Base-by-base conservation (phyloP, 345 rosid genomes). In the Erodium maritimum region DNA sequence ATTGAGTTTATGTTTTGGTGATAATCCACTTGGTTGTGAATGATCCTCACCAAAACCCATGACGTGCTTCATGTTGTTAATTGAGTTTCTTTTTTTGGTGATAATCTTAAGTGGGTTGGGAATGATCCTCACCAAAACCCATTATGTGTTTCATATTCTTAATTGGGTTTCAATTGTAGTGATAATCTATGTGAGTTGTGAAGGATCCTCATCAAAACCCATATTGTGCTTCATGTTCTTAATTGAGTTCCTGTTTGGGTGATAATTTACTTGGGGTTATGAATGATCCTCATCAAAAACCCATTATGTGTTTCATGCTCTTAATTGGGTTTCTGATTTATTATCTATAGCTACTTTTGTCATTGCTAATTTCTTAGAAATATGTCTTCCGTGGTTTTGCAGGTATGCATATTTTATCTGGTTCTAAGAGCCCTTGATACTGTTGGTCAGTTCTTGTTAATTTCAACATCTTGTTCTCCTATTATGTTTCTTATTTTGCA, bases 381-480 rank as follows among this genome's bases (percentile, higher is more conserved):
- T n/a, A n/a, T 24, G 21, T 22, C 19, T 56, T 52, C 50, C 14
- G 5, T 65, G 55, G 21, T 64, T 69, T 53, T 80, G 67, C 80
- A 91, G 98, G 89, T 91, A 52, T 86, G 93, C 78, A 76, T 91
- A 56, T 88, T 91, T 71, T 88, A 88, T 73, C 69, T 91, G 84
- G 96, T 91, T 73, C 95, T 88, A 56, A 87, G 95, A 61, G 98
- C 96, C 58, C 96, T 91, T 42, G 98, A 91, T 61, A 91, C 98
- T 19, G 95, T 88, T 61, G 98, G 96, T 91, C 67, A 56, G 94
- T 81, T 52, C 65, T 23, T 45, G 17, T 11, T 10, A 14, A 7
- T 42, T 42, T 42, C 17, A 42, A 1, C 48, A 42, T 0, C 11
- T 42, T 42, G 48, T 42, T 42, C 12, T 42, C 37, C 5, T 29